These are phyloP conservation scores for Trifolium dubium DNA, from an alignment of 306 rosid genomes.

Conservation along the genomic window DNA sequence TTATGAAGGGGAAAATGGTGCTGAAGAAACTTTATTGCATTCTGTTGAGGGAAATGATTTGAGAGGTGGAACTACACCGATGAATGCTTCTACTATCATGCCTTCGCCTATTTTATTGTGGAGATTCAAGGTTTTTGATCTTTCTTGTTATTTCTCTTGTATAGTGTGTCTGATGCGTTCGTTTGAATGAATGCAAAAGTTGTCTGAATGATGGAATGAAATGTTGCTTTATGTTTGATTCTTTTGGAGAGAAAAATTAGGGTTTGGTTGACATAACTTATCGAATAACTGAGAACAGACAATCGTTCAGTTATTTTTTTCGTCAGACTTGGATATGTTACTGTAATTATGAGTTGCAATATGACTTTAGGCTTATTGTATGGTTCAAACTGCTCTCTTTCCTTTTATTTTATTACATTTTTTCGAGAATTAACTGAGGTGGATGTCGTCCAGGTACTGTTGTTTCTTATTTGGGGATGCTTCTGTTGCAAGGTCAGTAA, in stretches of 20 bases:
- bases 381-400: conserved; percentile 12
- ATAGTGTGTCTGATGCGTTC: conserved; percentile 17
- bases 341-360: conserved; percentile 19
- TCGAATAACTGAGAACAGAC: background rate
- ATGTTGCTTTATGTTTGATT: conserved; percentile 27
- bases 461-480: conserved; percentile 83
- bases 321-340: background rate
- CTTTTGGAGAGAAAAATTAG: conserved; percentile 13
- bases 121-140: conserved; percentile 81
- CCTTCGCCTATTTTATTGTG: conserved; percentile 86
- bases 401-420: background rate
- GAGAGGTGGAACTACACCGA: conserved; percentile 53
- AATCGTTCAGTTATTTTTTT: background rate
- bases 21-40: conserved; percentile 64
- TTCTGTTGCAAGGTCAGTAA: conserved; percentile 90
- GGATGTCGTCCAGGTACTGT: conserved; percentile 67
- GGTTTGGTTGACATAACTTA: background rate
- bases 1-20: conserved; percentile 72
- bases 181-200: conserved; percentile 12
- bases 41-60: conserved; percentile 53
- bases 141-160: conserved; percentile 7
- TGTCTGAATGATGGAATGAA: conserved; percentile 26
- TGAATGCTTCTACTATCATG: conserved; percentile 57
- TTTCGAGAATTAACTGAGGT: conserved; percentile 46
- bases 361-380: conserved; percentile 5